A percentile compares a stretch with the other conserved stretches of the same genome.
phyloP scores from a whole-genome alignment of 2,329 filamentous ascomycete species.

The Cyphellophora europaea region DNA sequence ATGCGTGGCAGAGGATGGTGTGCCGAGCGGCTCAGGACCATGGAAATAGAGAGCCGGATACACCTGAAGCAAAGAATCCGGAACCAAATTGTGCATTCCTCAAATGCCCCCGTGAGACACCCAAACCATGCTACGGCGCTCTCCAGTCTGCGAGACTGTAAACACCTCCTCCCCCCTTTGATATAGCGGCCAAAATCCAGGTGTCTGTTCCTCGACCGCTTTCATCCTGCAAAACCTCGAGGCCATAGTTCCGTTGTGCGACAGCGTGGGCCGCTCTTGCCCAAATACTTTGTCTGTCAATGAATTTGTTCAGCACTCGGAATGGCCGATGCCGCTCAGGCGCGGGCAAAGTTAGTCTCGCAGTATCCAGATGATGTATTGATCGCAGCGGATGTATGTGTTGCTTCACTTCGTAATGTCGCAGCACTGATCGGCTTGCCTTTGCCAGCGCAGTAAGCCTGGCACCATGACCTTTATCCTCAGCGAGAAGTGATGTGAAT shows the following conservation, averaged over 20 bases:
- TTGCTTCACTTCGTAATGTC: slow-evolving; percentile 1
- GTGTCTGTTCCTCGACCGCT: not conserved
- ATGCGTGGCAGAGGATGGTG: no score
- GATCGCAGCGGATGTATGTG: not conserved
- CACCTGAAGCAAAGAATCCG: no score
- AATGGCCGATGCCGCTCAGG: slow-evolving; percentile 1
- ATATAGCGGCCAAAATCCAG: no score
- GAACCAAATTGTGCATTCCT: no score
- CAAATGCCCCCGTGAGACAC: no score
- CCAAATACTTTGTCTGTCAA: slow-evolving; percentile 6
- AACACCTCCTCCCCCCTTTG: no score
- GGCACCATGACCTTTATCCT: not conserved
- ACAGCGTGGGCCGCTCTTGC: slow-evolving; percentile 3
- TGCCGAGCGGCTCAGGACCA: no score
- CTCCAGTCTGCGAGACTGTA: no score
- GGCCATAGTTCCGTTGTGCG: slow-evolving; percentile 2
- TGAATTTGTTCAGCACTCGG: slow-evolving; percentile 4
- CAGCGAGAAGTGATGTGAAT: slow-evolving; percentile 2
- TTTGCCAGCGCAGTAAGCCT: not conserved
- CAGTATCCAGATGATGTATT: slow-evolving; percentile 3
- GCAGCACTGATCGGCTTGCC: not conserved
- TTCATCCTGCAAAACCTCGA: no score
- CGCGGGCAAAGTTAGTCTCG: not conserved
- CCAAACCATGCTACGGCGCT: no score
- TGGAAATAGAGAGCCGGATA: no score